Conservation (phyloP, 1,284 basidiomycete species). For the Caloboletus firmus region DNA sequence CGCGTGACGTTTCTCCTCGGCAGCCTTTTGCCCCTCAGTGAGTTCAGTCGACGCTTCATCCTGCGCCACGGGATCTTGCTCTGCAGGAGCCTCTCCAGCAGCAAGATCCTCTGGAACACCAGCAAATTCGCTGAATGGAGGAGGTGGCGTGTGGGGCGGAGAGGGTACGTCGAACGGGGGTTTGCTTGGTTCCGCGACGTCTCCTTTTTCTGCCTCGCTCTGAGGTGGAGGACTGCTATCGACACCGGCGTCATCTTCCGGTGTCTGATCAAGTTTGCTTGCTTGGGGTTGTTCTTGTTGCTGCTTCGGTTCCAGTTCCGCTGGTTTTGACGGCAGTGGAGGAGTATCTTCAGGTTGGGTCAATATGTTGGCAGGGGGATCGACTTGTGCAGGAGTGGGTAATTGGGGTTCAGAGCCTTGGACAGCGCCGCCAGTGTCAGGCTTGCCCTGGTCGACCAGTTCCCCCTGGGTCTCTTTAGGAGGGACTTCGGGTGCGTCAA, state of each 20-base stretch:
- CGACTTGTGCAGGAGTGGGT: slow-evolving; percentile 28
- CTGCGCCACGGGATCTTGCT: slow-evolving; percentile 18
- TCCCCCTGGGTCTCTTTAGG: slow-evolving; percentile 1
- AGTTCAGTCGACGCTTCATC: slow-evolving; percentile 25
- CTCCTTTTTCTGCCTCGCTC: neutral
- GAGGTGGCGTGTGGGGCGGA: slow-evolving; percentile 25
- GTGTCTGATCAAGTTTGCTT: slow-evolving; percentile 4
- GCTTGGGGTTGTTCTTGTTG: slow-evolving; percentile 1
- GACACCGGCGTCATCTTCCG: slow-evolving; percentile 8
- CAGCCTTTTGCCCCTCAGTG: slow-evolving; percentile 24
- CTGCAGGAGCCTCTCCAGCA: slow-evolving; percentile 8
- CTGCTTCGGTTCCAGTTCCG: neutral
- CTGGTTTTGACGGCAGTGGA: slow-evolving; percentile 8
- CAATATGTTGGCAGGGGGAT: slow-evolving; percentile 21
- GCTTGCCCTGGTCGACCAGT: neutral
- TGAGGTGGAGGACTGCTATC: slow-evolving; percentile 9
- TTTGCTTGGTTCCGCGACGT: neutral
- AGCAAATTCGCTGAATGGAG: slow-evolving; percentile 28
- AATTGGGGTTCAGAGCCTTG: slow-evolving; percentile 10
- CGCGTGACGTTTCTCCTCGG: slow-evolving; percentile 25
- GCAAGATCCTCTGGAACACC: slow-evolving; percentile 2
- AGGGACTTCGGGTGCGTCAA: neutral
- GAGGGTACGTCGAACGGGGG: slow-evolving; percentile 11
- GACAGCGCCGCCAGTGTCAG: neutral
- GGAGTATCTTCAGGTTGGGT: slow-evolving; percentile 9